Evolutionary conservation across 2,329 filamentous ascomycete species (phyloP).

Genomic region (Fonsecaea nubica): DNA sequence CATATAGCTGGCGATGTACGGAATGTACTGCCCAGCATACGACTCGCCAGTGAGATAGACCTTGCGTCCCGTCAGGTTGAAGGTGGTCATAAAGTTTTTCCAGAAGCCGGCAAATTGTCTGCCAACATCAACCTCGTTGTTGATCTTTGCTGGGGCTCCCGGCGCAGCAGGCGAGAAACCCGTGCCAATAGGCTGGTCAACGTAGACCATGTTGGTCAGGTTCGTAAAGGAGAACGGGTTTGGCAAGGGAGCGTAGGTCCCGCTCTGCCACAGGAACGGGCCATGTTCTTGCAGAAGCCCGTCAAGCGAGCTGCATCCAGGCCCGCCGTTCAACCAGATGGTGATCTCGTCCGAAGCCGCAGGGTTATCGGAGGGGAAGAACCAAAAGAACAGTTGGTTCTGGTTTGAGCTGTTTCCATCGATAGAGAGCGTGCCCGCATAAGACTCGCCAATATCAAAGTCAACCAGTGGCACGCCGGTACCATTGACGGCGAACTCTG

Average conservation of each 20-base stretch:
- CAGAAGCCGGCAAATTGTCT: slow-evolving; percentile 58
- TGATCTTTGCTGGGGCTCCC: slow-evolving; percentile 50
- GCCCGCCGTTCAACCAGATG: slow-evolving; percentile 63
- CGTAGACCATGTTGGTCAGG: slow-evolving; percentile 43
- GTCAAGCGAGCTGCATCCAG: slow-evolving; percentile 65
- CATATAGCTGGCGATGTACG: slow-evolving; percentile 59
- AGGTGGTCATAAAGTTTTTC: slow-evolving; percentile 63
- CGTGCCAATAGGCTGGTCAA: slow-evolving; percentile 58
- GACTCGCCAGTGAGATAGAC: slow-evolving; percentile 63
- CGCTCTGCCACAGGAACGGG: slow-evolving; percentile 69
- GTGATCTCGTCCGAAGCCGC: slow-evolving; percentile 57
- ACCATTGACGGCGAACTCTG: slow-evolving; percentile 70
- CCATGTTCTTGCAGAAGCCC: slow-evolving; percentile 70
- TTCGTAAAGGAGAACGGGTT: slow-evolving; percentile 43
- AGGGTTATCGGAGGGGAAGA: slow-evolving; percentile 60
- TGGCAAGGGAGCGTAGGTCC: slow-evolving; percentile 67
- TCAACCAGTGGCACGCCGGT: slow-evolving; percentile 69
- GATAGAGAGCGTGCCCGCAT: slow-evolving; percentile 62
- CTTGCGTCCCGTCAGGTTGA: slow-evolving; percentile 60
- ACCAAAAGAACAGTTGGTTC: slow-evolving; percentile 53
- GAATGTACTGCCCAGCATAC: slow-evolving; percentile 54
- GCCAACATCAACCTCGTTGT: slow-evolving; percentile 55
- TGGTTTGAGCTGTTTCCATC: slow-evolving; percentile 47
- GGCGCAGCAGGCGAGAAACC: slow-evolving; percentile 59
- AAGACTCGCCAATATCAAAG: slow-evolving; percentile 68